Base-by-base conservation (phyloP, 202 grass and related monocot species). In the Zoysia matrella region DNA sequence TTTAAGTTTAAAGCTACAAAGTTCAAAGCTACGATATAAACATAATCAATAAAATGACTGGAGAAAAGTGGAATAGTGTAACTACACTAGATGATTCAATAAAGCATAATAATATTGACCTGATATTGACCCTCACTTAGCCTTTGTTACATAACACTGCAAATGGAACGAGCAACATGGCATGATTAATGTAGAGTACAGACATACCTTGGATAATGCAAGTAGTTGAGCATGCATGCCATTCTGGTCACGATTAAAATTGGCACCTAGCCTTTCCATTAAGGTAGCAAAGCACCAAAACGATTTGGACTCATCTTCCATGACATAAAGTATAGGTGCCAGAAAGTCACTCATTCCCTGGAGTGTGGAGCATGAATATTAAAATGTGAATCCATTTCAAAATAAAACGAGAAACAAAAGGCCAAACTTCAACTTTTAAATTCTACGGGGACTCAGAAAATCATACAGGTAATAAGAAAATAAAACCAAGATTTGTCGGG, bases 191-290 rank as follows among this genome's bases (percentile, higher is more conserved):
- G 8, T 44, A 36, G 36, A 81, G 72, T 69, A 10, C 56, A 50
- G 52, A 79, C 61, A 73, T 92, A 99, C 96, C 96, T 95, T 99
- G 46, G 88, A 90, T 73, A 99, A 78, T 72, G 92, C 96, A 78
- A 99, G 80, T 52, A 99, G 89, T 77, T 99, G 96, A 81, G 96
- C 92, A 84, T 99, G 96, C 96, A 99, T 99, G 71, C 96, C 96
- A 82, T 90, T 99, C 71, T 99, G 96, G 76, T 99, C 96, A 30
- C 96, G 92, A 73, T 99, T 99, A 89, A 99, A 98, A 87, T 99
- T 99, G 66, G 92, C 89, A 45, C 93, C 96, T 70, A 99, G 64
- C 39, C 92, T 86, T 85, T 99, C 96, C 96, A 99, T 99, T 79
- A 99, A 82, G 72, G 85, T 83, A 81, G 85, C 85, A 83, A 99